phyloP scores from a whole-genome alignment of 2,329 filamentous ascomycete species.

The Fusarium algeriense region DNA sequence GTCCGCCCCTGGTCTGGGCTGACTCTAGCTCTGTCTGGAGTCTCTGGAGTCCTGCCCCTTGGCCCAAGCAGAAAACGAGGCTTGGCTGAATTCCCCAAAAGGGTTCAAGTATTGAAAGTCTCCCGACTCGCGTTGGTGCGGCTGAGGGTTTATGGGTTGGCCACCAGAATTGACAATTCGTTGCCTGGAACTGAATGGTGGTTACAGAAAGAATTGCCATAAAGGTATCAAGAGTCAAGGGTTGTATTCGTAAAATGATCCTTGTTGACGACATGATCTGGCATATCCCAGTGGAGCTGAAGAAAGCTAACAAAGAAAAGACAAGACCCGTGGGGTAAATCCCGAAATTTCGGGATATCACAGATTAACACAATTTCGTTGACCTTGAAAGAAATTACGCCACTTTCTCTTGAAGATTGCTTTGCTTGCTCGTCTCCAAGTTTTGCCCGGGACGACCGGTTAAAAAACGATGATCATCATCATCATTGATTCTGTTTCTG shows the following conservation, averaged over 20 bases:
- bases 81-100: slow-evolving; percentile 34
- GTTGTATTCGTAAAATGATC: slow-evolving; percentile 7
- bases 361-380: slow-evolving; percentile 26
- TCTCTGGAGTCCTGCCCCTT: slow-evolving; percentile 36
- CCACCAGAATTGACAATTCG: slow-evolving; percentile 5
- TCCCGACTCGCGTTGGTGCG: slow-evolving; percentile 22
- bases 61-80: slow-evolving; percentile 33
- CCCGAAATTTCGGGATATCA: slow-evolving; percentile 41
- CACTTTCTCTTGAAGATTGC: slow-evolving; percentile 26
- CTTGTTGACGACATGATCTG: slow-evolving; percentile 22
- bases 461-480: slow-evolving; percentile 6
- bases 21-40: slow-evolving; percentile 2
- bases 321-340: slow-evolving; percentile 36
- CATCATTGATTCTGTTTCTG: background rate
- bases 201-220: background rate
- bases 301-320: slow-evolving; percentile 14
- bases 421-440: background rate
- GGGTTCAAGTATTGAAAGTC: slow-evolving; percentile 32
- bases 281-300: slow-evolving; percentile 22
- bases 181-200: background rate
- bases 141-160: slow-evolving; percentile 9
- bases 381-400: slow-evolving; percentile 30
- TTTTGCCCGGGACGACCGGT: slow-evolving; percentile 25
- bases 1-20: slow-evolving; percentile 11
- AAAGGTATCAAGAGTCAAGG: background rate